These are phyloP conservation scores for Pythium folliculosum DNA, from an alignment of 352 stramenopile genomes.

Conservation along the genomic window DNA sequence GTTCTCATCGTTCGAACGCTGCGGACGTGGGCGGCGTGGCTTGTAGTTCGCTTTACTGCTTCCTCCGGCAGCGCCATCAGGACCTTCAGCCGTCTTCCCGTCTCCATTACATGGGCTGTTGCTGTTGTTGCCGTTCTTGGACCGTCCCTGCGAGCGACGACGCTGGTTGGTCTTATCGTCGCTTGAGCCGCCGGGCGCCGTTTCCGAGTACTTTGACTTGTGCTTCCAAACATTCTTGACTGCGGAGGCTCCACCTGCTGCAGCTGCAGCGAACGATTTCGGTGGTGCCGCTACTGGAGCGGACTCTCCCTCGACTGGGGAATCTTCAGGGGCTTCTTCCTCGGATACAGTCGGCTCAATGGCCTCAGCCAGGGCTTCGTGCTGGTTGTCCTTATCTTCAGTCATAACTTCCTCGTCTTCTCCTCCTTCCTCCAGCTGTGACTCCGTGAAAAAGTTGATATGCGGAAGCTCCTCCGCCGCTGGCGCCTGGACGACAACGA, in stretches of 20 bases:
- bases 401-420: background rate
- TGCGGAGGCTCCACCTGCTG: constrained; percentile 9
- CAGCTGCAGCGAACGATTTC: constrained; percentile 50
- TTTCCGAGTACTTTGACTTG: constrained; percentile 3
- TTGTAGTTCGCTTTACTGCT: constrained; percentile 6
- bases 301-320: constrained; percentile 15
- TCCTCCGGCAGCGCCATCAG: constrained; percentile 8
- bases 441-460: constrained; percentile 89
- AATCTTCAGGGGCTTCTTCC: constrained; percentile 17
- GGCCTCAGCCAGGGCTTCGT: constrained; percentile 2
- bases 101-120: constrained; percentile 16
- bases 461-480: constrained; percentile 55
- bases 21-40: constrained; percentile 24
- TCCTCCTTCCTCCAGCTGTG: constrained; percentile 43
- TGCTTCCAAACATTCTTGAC: constrained; percentile 20
- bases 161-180: constrained; percentile 24
- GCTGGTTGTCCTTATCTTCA: constrained; percentile 21
- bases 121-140: constrained; percentile 23
- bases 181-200: background rate
- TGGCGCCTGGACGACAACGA: constrained; percentile 19
- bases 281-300: constrained; percentile 35
- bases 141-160: constrained; percentile 22
- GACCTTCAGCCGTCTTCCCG: background rate
- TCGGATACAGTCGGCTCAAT: constrained; percentile 19
- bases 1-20: constrained; percentile 27